Conservation (phyloP, 306 rosid genomes). For the Sicyos baderoa region DNA sequence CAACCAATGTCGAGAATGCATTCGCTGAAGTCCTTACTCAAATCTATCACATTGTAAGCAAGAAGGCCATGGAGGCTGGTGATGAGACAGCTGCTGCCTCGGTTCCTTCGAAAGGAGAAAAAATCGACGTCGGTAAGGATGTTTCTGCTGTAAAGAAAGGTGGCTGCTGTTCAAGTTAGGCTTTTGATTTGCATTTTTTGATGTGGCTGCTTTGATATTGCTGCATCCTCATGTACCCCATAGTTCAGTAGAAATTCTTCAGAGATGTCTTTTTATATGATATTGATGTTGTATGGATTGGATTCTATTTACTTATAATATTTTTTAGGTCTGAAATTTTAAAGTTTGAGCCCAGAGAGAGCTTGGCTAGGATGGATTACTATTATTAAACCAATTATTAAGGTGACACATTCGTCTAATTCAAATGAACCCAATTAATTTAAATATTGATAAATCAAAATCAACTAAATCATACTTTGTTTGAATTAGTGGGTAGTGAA, state of each 20-base stretch:
- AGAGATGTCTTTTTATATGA: slow-evolving; percentile 21
- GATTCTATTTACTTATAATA: background rate
- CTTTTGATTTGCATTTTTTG: background rate
- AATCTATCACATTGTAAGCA: slow-evolving; percentile 44
- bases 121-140: slow-evolving; percentile 42
- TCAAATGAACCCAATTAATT: background rate
- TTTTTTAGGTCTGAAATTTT: background rate
- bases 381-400: background rate
- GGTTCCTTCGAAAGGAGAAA: slow-evolving; percentile 45
- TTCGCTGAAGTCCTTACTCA: slow-evolving; percentile 45
- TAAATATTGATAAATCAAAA: background rate
- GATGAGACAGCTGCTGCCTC: slow-evolving; percentile 30
- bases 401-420: too few species aligned
- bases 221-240: slow-evolving; percentile 22
- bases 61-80: slow-evolving; percentile 24
- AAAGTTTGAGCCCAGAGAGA: background rate
- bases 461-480: too few species aligned
- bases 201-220: too few species aligned
- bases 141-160: slow-evolving; percentile 45
- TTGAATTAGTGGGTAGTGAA: too few species aligned
- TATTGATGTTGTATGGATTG: slow-evolving; percentile 19
- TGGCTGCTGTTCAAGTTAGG: slow-evolving; percentile 49
- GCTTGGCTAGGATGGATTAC: background rate
- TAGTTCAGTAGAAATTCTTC: slow-evolving; percentile 20
- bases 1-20: slow-evolving; percentile 46